Evolutionary conservation across 2,329 filamentous ascomycete species (phyloP), one percentile per base, ranked within the genome.

Genomic region (Fusarium keratoplasticum): DNA sequence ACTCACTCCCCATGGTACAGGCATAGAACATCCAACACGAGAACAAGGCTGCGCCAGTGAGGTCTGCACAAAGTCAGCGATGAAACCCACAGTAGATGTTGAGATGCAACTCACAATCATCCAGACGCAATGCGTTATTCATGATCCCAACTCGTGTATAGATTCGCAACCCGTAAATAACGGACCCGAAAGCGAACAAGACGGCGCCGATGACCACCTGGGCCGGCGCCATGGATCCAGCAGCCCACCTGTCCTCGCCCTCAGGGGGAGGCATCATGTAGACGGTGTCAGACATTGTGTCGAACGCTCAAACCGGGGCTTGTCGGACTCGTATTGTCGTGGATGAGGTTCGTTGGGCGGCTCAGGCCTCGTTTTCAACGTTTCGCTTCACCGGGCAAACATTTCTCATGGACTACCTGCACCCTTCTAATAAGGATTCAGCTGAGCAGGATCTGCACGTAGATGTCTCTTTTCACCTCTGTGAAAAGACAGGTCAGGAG

Each of bases 1-100:
- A 72, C 72, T 58, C 57, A 77, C 75, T 77, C 14, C 75, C 75
- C 73, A 77, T 77, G 0, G 75, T 77, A 13, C 74, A 76, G 2
- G 66, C 75, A 31, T 77, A 77, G 13, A 77, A 77, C 1, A 54
- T 22, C 75, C 75, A 77, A 2, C 75, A 77, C 3, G 72, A 68
- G 29, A 76, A n/a, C 31, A 77, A 14, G 10, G 72, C 67, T 3
- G 72, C 75, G 6, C 75, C 75, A 2, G 75, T 74, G 2, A 77
- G 64, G 9, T 50, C 75, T 76, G 6, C 0, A 4, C 2, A 0
- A n/a, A 1, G 20, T 76, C 8, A 76, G 65, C 13, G 9, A 6
- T 3, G 2, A 7, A 1, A 1, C 0, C 4, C 1, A 0, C 4
- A 7, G 3, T 1, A 2, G 6, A 27, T 1, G 4, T 2, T 6